A percentile compares a stretch with the other conserved stretches of the same genome.
Conservation (phyloP, 2,329 filamentous ascomycete species). For the Daldinia sp. region DNA sequence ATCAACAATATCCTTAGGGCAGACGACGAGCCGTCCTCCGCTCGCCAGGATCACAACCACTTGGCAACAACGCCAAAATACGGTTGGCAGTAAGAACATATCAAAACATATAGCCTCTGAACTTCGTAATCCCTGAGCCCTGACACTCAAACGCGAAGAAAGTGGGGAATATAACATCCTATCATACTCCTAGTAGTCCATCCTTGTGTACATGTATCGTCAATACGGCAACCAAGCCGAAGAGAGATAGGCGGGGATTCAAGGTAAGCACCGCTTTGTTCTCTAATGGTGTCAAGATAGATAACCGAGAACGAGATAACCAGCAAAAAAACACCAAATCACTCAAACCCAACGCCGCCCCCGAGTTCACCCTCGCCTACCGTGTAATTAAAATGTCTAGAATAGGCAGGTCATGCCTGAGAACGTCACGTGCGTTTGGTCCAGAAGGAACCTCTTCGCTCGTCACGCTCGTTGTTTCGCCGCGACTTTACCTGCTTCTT, state of each 20-base stretch:
- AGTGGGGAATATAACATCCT: slow-evolving; percentile 21
- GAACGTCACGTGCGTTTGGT: slow-evolving; percentile 32
- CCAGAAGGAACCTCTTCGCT: slow-evolving; percentile 41
- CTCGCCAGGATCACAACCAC: not conserved
- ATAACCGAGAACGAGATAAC: slow-evolving; percentile 26
- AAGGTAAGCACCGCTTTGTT: slow-evolving; percentile 14
- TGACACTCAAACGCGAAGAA: slow-evolving; percentile 13
- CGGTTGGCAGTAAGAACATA: slow-evolving; percentile 7
- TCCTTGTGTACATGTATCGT: slow-evolving; percentile 13
- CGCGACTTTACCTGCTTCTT: slow-evolving; percentile 43
- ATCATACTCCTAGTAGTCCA: slow-evolving; percentile 11
- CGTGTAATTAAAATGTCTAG: slow-evolving; percentile 40
- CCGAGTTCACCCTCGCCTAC: slow-evolving; percentile 38
- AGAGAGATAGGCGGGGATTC: slow-evolving; percentile 15
- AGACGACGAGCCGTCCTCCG: not conserved
- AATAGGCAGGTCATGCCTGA: slow-evolving; percentile 26
- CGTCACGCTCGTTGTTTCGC: slow-evolving; percentile 40
- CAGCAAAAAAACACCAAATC: slow-evolving; percentile 38
- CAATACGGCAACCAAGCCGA: not conserved
- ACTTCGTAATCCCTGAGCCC: slow-evolving; percentile 9
- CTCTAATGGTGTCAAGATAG: slow-evolving; percentile 24
- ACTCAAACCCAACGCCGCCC: slow-evolving; percentile 44
- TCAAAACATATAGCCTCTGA: slow-evolving; percentile 8
- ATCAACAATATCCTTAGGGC: slow-evolving; percentile 1
- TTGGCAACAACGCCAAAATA: slow-evolving; percentile 5